Conservation (phyloP, 345 rosid genomes). For the Brassica carinata region DNA sequence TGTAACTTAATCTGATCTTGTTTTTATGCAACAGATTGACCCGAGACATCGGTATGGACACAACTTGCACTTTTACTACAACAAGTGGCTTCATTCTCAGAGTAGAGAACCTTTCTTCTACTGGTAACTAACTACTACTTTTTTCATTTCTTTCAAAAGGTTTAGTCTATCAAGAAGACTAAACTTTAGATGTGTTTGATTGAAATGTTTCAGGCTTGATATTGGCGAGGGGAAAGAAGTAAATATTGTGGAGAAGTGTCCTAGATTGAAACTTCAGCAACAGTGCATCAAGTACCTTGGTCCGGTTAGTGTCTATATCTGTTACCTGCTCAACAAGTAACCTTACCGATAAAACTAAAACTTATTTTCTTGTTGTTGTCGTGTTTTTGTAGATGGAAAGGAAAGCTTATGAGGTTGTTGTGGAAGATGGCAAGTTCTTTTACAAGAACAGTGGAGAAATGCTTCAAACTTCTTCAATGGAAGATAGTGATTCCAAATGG, state of each 20-base stretch:
- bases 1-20: not conserved
- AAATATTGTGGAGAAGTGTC: conserved; percentile 68
- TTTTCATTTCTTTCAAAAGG: not conserved
- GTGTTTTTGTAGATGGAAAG: conserved; percentile 32
- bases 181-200: conserved; percentile 15
- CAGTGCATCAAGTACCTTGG: conserved; percentile 96
- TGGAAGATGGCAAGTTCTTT: conserved; percentile 66
- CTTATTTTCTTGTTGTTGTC: not conserved
- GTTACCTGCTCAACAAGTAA: not conserved
- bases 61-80: conserved; percentile 79
- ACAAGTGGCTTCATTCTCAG: conserved; percentile 72
- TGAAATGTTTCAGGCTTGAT: conserved; percentile 69
- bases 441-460: conserved; percentile 64
- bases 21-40: conserved; percentile 48
- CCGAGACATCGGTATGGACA: conserved; percentile 96
- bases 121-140: conserved; percentile 54
- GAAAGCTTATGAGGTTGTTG: conserved; percentile 51
- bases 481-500: conserved; percentile 65
- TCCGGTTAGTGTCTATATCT: conserved; percentile 55
- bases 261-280: conserved; percentile 72
- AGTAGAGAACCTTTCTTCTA: conserved; percentile 97
- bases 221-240: conserved; percentile 93
- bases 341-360: not conserved
- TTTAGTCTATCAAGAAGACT: conserved; percentile 16
- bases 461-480: conserved; percentile 40